Evolutionary conservation across 2,329 filamentous ascomycete genomes (phyloP), one percentile per base, ranked within the genome.

Genomic region (Trichoderma sp.): DNA sequence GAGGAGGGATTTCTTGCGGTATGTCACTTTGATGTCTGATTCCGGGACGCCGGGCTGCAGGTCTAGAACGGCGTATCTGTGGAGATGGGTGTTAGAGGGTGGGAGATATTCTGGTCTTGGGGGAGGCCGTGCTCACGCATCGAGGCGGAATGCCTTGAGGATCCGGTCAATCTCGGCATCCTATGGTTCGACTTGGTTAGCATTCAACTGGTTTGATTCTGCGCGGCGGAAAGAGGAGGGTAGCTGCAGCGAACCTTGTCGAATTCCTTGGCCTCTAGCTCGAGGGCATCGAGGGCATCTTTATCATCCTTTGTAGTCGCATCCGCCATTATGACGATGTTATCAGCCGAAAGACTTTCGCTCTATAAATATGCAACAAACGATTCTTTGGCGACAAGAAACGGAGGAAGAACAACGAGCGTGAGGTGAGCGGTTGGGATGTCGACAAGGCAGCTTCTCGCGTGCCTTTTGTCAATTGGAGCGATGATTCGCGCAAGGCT

Each of bases 81-180:
- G 4, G 23, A 43, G 15, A 28, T n/a, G 55, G 13, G 32, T n/a
- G 30, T 70, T 15, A 69, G 57, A 12, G 5, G 23, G 23, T 15
- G 13, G 8, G n/a, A 4, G 20, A 30, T 30, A 3, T 30, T 26
- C 4, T 30, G 34, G 39, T 17, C 2, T 62, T 15, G 55, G 15
- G 15, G 20, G 7, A 5, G 1, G 39, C 7, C 8, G 59, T 12
- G 78, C 84, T 76, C 80, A 87, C 85, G 88, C 88, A 79, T 90
- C 86, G 20, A 90, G 89, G 77, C 92, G 90, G 82, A 99, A 99
- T 62, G 95, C 93, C 78, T 92, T 92, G 76, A 97, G 87, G 76
- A 99, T 99, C 73, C 95, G 92, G 79, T 97, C 93, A 77, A 98
- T 98, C 81, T 98, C 95, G 72, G 92, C 91, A 87, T 98, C 96